Evolutionary conservation across 768 basidiomycete species (phyloP), one percentile per base, ranked within the genome.

Genomic region (Kwoniella europaea): DNA sequence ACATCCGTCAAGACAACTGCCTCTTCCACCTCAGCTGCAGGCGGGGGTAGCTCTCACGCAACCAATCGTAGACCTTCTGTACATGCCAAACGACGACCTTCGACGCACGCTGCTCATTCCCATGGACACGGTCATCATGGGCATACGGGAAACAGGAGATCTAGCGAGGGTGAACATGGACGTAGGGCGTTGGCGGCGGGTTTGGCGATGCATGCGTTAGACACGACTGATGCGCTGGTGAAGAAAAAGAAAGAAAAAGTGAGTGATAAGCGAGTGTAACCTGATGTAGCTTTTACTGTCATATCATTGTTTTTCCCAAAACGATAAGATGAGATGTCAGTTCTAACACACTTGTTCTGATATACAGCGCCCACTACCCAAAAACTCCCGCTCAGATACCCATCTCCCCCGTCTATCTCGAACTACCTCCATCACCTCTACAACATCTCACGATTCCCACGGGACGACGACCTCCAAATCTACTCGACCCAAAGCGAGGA

Each of bases 331-430:
- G 35, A 35, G 35, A 9, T 35, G 35, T 35, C 7, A 35, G 24
- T 20, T 67, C 29, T 65, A 9, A 46, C 71, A 61, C 44, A 63
- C n/a, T 12, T 52, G 52, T 22, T 16, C 1, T 50, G 29, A 15
- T 58, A 55, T 27, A 20, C 53, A 79, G 79, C 74, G 79, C 50
- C 78, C 78, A 6, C 29, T 65, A 18, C 54, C 72, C 4, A 79
- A 79, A 53, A 46, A 70, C 18, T 77, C 77, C 12, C 50, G 70
- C 54, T 81, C 79, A 15, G 77, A 79, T 61, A 77, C 79, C 1
- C 71, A 79, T 55, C 71, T 81, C 2, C 71, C 78, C 7, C 66
- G 70, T 10, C 56, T 81, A 59, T 79, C 79, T 1, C 71, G 79
- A 3, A 72, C 71, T 10, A 68, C 70, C 13, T 80, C 79, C 1